Conservation (phyloP, 2,329 filamentous ascomycete genomes). For the Thelonectria olida region DNA sequence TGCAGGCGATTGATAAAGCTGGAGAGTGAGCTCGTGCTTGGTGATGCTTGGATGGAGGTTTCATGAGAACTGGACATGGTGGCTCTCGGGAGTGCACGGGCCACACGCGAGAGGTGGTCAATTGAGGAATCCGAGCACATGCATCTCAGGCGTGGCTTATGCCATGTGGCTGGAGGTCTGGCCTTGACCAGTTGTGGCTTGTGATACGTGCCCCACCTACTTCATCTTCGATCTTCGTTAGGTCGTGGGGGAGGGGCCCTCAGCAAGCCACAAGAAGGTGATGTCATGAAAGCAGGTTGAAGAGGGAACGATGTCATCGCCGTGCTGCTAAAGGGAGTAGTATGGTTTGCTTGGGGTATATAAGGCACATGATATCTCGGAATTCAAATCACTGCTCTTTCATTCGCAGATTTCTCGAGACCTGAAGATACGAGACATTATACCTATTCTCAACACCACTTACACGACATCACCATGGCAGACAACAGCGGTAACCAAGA, state of each 20-base stretch:
- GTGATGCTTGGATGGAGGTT: constrained; percentile 4
- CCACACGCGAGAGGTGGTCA: constrained; percentile 18
- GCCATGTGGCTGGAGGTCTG: not conserved
- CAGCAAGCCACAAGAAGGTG: constrained; percentile 22
- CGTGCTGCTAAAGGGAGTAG: constrained; percentile 17
- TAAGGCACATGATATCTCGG: constrained; percentile 10
- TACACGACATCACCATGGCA: constrained; percentile 37
- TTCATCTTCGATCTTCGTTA: constrained; percentile 4
- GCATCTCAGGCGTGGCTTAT: not conserved
- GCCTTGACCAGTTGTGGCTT: not conserved
- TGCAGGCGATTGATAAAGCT: not conserved
- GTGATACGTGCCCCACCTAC: constrained; percentile 1
- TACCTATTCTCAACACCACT: not conserved
- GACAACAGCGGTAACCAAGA: constrained; percentile 33
- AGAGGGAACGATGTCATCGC: constrained; percentile 41
- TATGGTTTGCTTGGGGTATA: constrained; percentile 21
- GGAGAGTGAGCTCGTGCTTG: constrained; percentile 5
- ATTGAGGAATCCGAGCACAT: constrained; percentile 12
- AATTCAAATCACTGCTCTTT: not conserved
- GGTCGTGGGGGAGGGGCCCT: not conserved
- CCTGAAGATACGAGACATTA: not conserved
- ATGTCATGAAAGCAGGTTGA: constrained; percentile 38
- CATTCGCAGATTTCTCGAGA: not conserved
- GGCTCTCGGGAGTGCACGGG: constrained; percentile 33
- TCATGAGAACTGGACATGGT: constrained; percentile 40